phyloP scores from a whole-genome alignment of 2,329 filamentous ascomycete species.

The Pyricularia sp. region DNA sequence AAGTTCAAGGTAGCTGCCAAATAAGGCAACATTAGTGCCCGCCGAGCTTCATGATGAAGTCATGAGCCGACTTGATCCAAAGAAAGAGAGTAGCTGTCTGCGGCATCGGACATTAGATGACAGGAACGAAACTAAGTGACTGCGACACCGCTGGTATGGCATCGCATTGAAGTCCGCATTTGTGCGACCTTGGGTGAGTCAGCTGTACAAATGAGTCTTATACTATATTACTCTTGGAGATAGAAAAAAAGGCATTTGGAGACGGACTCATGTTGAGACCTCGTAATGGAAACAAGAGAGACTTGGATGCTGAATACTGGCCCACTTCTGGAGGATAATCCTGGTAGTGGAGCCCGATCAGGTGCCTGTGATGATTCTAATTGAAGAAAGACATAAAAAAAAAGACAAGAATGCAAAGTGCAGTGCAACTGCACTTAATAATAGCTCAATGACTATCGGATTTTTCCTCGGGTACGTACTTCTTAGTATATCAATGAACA shows the following conservation, averaged over 20 bases:
- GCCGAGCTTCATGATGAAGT: neutral
- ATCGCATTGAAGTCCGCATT: neutral
- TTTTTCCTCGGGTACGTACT: no score
- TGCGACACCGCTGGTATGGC: neutral
- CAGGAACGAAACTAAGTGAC: neutral
- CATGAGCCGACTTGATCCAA: neutral
- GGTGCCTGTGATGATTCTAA: neutral
- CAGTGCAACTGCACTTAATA: neutral
- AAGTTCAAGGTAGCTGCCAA: neutral
- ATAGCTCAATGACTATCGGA: no score
- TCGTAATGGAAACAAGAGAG: neutral
- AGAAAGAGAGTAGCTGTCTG: neutral
- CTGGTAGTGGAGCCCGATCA: neutral
- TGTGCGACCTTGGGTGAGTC: neutral
- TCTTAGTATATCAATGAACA: no score
- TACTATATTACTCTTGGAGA: neutral
- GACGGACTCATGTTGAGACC: neutral
- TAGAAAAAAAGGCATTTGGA: neutral
- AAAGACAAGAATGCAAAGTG: neutral
- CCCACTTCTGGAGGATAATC: neutral
- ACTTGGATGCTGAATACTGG: neutral
- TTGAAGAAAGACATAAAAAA: neutral
- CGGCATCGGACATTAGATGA: neutral
- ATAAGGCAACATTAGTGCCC: neutral
- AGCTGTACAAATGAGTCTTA: neutral